phyloP scores from a whole-genome alignment of 1,139 yeast species.

The Protomyces lactucae-debilis region DNA sequence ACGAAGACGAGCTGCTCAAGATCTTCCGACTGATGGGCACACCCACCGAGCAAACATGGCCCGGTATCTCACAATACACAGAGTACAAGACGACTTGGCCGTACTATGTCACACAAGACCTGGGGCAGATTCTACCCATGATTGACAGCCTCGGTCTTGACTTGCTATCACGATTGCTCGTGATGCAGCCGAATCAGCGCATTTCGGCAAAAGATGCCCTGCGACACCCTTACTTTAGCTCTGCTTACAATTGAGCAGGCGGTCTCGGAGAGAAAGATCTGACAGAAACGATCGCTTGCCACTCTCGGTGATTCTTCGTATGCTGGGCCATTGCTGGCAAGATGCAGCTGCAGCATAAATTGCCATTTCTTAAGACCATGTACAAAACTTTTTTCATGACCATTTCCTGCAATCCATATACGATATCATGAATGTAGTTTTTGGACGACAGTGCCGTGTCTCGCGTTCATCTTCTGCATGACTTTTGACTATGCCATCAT shows the following conservation, averaged over 20 bases:
- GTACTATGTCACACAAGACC: conserved; percentile 74
- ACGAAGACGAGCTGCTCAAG: conserved; percentile 85
- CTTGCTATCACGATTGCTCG: conserved; percentile 68
- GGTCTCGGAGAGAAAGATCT: no score
- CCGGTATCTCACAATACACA: conserved; percentile 79
- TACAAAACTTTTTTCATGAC: no score
- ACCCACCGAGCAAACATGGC: conserved; percentile 95
- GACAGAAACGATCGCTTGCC: no score
- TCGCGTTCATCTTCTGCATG: no score
- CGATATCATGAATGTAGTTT: no score
- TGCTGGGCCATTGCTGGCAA: no score
- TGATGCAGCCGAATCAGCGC: conserved; percentile 87
- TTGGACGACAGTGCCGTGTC: no score
- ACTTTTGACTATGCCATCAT: no score
- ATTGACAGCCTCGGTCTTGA: conserved; percentile 79
- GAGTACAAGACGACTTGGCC: conserved; percentile 79
- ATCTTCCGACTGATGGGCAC: conserved; percentile 72
- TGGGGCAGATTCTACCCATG: conserved; percentile 66
- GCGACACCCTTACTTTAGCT: conserved; percentile 29
- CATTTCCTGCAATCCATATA: no score
- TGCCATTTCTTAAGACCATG: no score
- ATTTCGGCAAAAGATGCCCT: conserved; percentile 88
- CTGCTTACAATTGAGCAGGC: not conserved
- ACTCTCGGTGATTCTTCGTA: no score
- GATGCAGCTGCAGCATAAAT: no score